phyloP scores from a whole-genome alignment of 2,329 filamentous ascomycete species.

The Penicillium palitans region DNA sequence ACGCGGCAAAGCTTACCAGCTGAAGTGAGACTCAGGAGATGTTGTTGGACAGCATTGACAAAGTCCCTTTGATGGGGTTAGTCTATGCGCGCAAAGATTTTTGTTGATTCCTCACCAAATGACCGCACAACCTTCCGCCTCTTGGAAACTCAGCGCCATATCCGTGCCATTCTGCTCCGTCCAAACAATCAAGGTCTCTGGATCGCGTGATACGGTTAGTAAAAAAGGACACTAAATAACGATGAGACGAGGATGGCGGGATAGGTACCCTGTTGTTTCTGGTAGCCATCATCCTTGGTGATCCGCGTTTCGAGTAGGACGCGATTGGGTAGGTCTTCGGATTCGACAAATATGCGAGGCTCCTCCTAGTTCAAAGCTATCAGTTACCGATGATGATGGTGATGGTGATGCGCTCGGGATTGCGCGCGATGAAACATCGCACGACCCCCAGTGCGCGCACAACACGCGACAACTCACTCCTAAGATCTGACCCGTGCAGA shows the following conservation, averaged over 20 bases:
- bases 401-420: slow-evolving; percentile 8
- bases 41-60: slow-evolving; percentile 79
- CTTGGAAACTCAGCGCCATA: slow-evolving; percentile 98
- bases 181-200: slow-evolving; percentile 98
- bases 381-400: slow-evolving; percentile 3
- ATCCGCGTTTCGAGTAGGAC: slow-evolving; percentile 87
- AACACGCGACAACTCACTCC: slow-evolving; percentile 58
- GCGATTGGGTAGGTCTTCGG: slow-evolving; percentile 84
- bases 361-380: slow-evolving; percentile 60
- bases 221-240: neutral
- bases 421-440: slow-evolving; percentile 19
- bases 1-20: slow-evolving; percentile 54
- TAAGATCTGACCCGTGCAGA: slow-evolving; percentile 77
- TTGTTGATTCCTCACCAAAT: slow-evolving; percentile 68
- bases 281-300: slow-evolving; percentile 90
- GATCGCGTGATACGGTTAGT: slow-evolving; percentile 28
- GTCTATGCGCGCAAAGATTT: slow-evolving; percentile 14
- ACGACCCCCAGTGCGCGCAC: slow-evolving; percentile 22
- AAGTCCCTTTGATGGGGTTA: slow-evolving; percentile 68
- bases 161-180: slow-evolving; percentile 88
- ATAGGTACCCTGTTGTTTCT: slow-evolving; percentile 86
- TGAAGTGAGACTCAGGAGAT: slow-evolving; percentile 62
- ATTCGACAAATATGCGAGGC: slow-evolving; percentile 84
- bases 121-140: slow-evolving; percentile 85
- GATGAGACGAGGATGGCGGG: slow-evolving; percentile 27